Evolutionary conservation across 371 early-diverging fungal species (phyloP), one percentile per base, ranked within the genome.

Genomic region (Zopfochytrium polystomum): DNA sequence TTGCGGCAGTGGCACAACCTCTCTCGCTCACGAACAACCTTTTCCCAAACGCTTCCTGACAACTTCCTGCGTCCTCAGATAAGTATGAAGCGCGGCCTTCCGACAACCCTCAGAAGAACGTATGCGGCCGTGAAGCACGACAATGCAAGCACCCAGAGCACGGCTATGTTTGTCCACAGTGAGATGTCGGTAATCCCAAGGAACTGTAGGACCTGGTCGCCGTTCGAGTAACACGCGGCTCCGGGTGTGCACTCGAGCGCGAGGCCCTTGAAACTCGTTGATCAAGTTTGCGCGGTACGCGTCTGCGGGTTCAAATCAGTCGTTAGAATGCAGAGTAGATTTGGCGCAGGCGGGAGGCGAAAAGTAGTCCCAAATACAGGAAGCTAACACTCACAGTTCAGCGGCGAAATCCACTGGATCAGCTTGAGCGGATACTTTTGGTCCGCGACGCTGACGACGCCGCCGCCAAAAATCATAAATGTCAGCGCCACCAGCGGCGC

Each of bases 381-480:
- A n/a, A n/a, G n/a, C n/a, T n/a, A n/a, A n/a, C n/a, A n/a, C n/a
- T n/a, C n/a, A 32, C 76, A 78, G 55, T 64, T 68, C 18, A 63
- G 58, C 13, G 62, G 62, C 30, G 70, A 67, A 0, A 78, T 33
- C 35, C 69, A 78, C 50, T 71, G 68, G 15, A 81, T 66, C 77
- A 77, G 75, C 4, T 71, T 66, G 26, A 76, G 55, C 26, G 69
- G 64, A 0, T 66, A 60, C 22, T 75, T 56, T 27, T 77, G 51
- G 13, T 69, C 69, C 46, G 62, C 67, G 11, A 63, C 66, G 44
- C 77, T 78, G 13, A 76, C 68, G 45, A 78, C 32, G 32, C 73
- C 66, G 22, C 81, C 83, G 20, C 75, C 73, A 52, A 73, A 82
- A 3, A 82, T 55, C 5, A 80, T 62, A 63, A 83, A 80, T 1